phyloP scores from a whole-genome alignment of 1,284 basidiomycete genomes.

The Ustilago loliicola region DNA sequence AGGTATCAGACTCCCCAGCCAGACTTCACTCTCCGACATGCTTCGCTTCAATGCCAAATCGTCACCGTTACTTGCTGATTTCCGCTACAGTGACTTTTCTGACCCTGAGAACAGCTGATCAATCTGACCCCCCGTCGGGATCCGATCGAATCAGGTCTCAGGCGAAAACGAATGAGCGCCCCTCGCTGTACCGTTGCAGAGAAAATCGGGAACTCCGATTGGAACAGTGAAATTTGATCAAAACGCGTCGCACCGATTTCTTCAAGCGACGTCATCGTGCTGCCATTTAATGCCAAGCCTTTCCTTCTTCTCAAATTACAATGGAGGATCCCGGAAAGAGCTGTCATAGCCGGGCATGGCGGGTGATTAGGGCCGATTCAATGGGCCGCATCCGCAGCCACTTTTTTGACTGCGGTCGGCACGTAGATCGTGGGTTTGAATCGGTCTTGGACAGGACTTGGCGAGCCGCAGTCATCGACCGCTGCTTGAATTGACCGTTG shows the following conservation, averaged over 20 bases:
- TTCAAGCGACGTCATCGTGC: not conserved
- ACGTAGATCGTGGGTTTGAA: no score
- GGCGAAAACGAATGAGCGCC: no score
- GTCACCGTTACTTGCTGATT: slow-evolving; percentile 5
- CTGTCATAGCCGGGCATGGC: not conserved
- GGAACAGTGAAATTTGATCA: not conserved
- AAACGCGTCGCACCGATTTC: not conserved
- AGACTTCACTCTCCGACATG: not conserved
- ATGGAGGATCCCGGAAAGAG: slow-evolving; percentile 3
- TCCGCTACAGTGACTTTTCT: not conserved
- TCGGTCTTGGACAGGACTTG: no score
- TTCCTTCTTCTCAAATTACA: not conserved
- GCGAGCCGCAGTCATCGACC: no score
- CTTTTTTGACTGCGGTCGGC: no score
- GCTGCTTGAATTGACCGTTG: slow-evolving; percentile 8
- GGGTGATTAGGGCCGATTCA: not conserved
- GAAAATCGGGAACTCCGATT: slow-evolving; percentile 3
- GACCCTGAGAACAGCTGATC: slow-evolving; percentile 1
- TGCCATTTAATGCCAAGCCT: not conserved
- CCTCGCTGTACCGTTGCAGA: no score
- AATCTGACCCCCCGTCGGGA: not conserved
- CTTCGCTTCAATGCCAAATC: not conserved
- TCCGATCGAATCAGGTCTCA: not conserved
- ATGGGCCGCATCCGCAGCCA: no score
- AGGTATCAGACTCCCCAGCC: not conserved